Percentiles rank a stretch among this genome's conserved stretches.
These are phyloP conservation scores for Simplicillium aogashimaense DNA, from an alignment of 2,329 filamentous ascomycete genomes.

Conservation along the genomic window DNA sequence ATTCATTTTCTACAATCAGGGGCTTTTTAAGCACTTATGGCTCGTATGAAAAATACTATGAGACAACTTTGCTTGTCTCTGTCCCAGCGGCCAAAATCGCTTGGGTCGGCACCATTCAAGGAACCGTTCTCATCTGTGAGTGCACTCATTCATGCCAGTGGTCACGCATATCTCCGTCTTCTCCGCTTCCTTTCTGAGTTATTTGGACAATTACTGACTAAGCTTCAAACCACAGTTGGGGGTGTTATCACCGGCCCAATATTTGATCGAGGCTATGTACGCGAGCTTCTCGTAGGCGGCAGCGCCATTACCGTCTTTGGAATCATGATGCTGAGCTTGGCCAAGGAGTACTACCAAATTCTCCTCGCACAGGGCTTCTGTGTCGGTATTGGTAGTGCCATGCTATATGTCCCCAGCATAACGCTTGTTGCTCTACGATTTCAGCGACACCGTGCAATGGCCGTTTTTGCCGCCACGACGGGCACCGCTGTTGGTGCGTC, in stretches of 20 bases:
- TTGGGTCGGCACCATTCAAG: conserved; percentile 1
- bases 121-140: neutral
- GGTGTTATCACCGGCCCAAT: conserved; percentile 18
- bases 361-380: conserved; percentile 38
- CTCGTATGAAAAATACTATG: neutral
- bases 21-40: neutral
- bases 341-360: conserved; percentile 25
- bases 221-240: neutral
- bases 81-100: neutral
- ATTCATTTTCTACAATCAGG: neutral
- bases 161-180: neutral
- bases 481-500: conserved; percentile 20
- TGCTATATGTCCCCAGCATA: conserved; percentile 37
- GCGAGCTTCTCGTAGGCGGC: conserved; percentile 14
- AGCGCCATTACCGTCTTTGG: conserved; percentile 27
- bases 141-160: neutral
- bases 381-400: conserved; percentile 38
- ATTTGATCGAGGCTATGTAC: conserved; percentile 20
- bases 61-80: neutral
- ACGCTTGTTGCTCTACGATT: conserved; percentile 11
- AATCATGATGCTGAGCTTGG: conserved; percentile 24
- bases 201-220: neutral
- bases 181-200: neutral
- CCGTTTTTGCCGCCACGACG: neutral
- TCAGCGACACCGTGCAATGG: neutral